A percentile compares a stretch with the other conserved stretches of the same genome.
Evolutionary conservation across 2,329 filamentous ascomycete genomes (phyloP).

Genomic region (Trichothecium roseum): DNA sequence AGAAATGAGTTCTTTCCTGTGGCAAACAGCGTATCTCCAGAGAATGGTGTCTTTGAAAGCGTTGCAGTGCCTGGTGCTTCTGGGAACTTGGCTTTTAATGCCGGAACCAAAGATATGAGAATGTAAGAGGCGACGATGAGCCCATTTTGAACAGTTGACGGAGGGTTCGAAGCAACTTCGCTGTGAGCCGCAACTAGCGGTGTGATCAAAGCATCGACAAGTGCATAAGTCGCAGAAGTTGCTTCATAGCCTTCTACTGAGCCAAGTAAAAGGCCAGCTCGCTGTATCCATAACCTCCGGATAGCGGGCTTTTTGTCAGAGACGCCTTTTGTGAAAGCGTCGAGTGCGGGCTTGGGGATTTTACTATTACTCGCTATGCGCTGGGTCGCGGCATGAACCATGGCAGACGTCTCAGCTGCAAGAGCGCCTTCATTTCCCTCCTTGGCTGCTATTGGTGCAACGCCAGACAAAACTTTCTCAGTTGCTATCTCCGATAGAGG

Average conservation of each 20-base stretch:
- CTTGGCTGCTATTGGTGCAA: slow-evolving; percentile 63
- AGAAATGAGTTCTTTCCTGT: slow-evolving; percentile 83
- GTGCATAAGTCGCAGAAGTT: slow-evolving; percentile 34
- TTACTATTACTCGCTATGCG: slow-evolving; percentile 50
- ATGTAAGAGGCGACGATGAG: slow-evolving; percentile 73
- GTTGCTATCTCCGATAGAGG: slow-evolving; percentile 51
- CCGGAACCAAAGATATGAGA: slow-evolving; percentile 52
- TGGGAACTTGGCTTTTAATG: slow-evolving; percentile 42
- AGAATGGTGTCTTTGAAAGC: slow-evolving; percentile 48
- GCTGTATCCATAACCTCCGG: slow-evolving; percentile 71
- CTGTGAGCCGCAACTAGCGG: slow-evolving; percentile 60
- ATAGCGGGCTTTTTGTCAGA: slow-evolving; percentile 73
- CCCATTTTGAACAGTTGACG: slow-evolving; percentile 71
- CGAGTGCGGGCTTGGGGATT: slow-evolving; percentile 55
- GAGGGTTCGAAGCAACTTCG: slow-evolving; percentile 68
- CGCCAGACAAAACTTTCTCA: slow-evolving; percentile 52
- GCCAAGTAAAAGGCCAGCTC: slow-evolving; percentile 61
- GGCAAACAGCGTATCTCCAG: slow-evolving; percentile 54
- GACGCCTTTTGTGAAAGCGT: slow-evolving; percentile 70
- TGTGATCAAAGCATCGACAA: slow-evolving; percentile 41
- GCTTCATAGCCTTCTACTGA: slow-evolving; percentile 33
- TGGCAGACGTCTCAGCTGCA: slow-evolving; percentile 60
- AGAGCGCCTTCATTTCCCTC: slow-evolving; percentile 84
- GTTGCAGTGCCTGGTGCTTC: slow-evolving; percentile 32
- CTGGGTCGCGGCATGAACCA: slow-evolving; percentile 55